These are phyloP conservation scores for Cetradonia linearis DNA, from an alignment of 495 filamentous ascomycete genomes.

Conservation along the genomic window DNA sequence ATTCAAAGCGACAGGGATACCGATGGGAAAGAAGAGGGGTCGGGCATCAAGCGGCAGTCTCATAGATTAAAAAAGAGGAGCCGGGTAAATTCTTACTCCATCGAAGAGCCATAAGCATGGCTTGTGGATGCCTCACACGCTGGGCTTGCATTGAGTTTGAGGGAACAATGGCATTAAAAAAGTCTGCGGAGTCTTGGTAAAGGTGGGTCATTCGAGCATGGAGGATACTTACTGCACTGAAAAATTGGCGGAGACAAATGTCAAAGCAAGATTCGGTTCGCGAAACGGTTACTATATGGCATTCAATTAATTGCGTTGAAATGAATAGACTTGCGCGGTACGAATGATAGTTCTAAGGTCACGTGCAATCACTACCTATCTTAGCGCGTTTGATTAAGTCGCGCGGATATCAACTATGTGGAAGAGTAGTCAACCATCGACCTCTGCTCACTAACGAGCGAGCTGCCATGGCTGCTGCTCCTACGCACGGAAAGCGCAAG, in stretches of 20 bases:
- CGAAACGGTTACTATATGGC: background rate
- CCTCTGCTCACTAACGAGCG: background rate
- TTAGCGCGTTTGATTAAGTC: background rate
- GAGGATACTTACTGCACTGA: background rate
- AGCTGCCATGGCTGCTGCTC: slow-evolving; percentile 4
- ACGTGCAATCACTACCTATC: background rate
- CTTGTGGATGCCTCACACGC: background rate
- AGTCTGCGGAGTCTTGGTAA: background rate
- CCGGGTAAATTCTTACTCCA: background rate
- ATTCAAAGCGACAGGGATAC: slow-evolving; percentile 12
- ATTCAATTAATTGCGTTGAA: background rate
- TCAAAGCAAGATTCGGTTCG: background rate
- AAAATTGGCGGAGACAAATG: background rate
- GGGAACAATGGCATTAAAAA: background rate
- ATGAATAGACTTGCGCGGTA: background rate
- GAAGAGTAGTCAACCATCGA: background rate
- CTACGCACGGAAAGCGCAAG: slow-evolving; percentile 11
- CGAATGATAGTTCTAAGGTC: too few relatives aligned
- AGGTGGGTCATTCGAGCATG: background rate
- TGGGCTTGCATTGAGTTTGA: background rate
- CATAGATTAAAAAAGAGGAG: slow-evolving; percentile 29
- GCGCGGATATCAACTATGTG: background rate
- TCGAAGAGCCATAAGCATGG: background rate
- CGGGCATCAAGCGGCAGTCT: slow-evolving; percentile 29
- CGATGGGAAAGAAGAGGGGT: slow-evolving; percentile 8